These are phyloP conservation scores for Dorcoceras hygrometricum DNA, from an alignment of 257 asterid genomes.

Conservation along the genomic window DNA sequence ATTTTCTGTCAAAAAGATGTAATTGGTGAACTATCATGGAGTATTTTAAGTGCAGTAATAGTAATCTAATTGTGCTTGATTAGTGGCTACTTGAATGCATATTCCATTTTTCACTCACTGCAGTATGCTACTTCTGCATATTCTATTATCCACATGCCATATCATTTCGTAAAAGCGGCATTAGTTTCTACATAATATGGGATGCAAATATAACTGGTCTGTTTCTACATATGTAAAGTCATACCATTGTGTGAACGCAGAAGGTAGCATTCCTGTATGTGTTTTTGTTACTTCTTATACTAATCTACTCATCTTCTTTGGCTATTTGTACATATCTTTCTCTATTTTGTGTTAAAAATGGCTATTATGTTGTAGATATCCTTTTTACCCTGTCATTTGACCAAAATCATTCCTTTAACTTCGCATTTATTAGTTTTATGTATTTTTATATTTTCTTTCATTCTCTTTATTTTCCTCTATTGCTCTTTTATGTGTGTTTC, in stretches of 20 bases:
- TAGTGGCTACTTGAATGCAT: background rate
- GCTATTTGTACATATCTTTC: background rate
- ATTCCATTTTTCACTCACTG: too few relatives aligned
- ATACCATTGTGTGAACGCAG: conserved; percentile 5
- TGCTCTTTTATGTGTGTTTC: background rate
- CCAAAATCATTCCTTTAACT: background rate
- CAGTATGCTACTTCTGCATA: too few relatives aligned
- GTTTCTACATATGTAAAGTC: conserved; percentile 15
- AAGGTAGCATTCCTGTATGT: background rate
- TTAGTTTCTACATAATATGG: too few relatives aligned
- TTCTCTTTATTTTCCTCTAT: background rate
- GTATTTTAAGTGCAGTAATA: conserved; percentile 13
- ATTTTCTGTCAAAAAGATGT: conserved; percentile 3
- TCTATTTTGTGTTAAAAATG: background rate
- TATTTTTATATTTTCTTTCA: background rate
- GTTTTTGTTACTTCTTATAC: conserved; percentile 6
- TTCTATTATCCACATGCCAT: too few relatives aligned
- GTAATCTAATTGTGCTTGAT: background rate
- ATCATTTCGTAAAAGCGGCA: too few relatives aligned
- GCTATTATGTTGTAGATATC: background rate
- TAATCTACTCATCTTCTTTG: background rate
- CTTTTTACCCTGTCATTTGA: background rate
- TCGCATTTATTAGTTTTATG: background rate
- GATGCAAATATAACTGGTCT: background rate
- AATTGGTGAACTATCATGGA: conserved; percentile 1